Conservation (phyloP, 257 asterid genomes). For the Solanum gracilifrons region DNA sequence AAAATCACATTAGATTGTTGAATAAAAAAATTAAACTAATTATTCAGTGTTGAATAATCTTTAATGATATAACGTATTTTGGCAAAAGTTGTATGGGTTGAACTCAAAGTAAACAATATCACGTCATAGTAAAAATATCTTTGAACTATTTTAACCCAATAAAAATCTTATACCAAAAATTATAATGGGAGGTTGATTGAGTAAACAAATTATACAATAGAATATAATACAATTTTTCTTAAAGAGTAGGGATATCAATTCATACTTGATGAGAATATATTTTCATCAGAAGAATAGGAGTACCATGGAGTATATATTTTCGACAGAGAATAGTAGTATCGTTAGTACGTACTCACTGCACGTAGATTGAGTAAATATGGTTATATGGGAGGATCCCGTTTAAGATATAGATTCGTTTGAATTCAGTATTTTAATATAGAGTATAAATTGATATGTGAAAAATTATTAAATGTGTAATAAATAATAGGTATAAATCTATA, state of each 20-base stretch:
- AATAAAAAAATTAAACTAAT: background rate
- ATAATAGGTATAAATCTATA: background rate
- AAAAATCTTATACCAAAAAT: background rate
- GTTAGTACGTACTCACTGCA: background rate
- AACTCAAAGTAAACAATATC: background rate
- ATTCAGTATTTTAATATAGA: background rate
- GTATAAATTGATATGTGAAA: background rate
- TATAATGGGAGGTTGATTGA: background rate
- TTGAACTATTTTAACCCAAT: background rate
- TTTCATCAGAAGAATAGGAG: background rate
- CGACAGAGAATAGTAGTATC: background rate
- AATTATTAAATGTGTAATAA: background rate
- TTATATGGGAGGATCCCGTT: background rate
- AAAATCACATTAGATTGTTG: too few species aligned
- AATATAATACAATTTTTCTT: background rate
- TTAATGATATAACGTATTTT: too few species aligned
- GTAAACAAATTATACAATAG: background rate
- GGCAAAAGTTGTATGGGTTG: too few species aligned
- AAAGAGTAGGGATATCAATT: background rate
- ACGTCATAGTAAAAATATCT: background rate
- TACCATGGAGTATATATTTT: background rate
- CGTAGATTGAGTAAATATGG: background rate
- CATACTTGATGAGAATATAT: background rate
- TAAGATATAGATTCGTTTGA: accelerated
- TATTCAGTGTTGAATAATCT: background rate